phyloP scores from a whole-genome alignment of 352 stramenopile genomes.

The Pythium sukuiense region DNA sequence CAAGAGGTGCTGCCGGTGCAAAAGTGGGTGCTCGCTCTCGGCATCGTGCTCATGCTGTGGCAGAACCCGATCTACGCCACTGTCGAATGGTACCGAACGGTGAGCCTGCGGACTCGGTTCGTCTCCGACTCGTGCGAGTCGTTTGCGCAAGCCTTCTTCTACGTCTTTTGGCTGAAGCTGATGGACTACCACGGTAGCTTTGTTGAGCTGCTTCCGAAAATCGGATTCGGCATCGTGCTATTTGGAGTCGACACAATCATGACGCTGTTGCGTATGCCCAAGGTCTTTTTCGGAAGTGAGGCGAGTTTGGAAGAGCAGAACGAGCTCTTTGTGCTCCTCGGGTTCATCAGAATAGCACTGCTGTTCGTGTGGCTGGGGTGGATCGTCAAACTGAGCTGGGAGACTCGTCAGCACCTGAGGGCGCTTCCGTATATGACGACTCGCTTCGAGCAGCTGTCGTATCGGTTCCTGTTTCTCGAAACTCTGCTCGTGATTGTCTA shows the following conservation, averaged over 20 bases:
- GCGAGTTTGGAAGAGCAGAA: constrained; percentile 29
- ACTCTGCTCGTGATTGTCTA: constrained; percentile 77
- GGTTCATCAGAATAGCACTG: constrained; percentile 57
- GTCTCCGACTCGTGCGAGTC: constrained; percentile 67
- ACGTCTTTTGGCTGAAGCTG: constrained; percentile 80
- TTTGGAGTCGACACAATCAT: constrained; percentile 59
- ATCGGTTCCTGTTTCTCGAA: constrained; percentile 80
- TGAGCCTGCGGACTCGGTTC: constrained; percentile 64
- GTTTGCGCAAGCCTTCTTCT: constrained; percentile 73
- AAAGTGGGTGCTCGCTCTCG: constrained; percentile 68
- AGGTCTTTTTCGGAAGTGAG: constrained; percentile 37
- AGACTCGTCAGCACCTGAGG: constrained; percentile 61
- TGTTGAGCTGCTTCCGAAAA: constrained; percentile 29
- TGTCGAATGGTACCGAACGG: constrained; percentile 52
- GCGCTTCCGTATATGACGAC: constrained; percentile 82
- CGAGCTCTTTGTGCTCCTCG: constrained; percentile 66
- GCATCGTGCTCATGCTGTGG: constrained; percentile 75
- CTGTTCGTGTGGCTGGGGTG: constrained; percentile 73
- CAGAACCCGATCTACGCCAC: constrained; percentile 79
- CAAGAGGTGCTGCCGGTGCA: constrained; percentile 58
- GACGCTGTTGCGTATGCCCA: constrained; percentile 66
- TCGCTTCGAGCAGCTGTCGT: constrained; percentile 86
- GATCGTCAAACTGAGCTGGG: constrained; percentile 58
- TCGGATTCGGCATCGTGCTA: constrained; percentile 43
- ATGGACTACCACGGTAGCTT: constrained; percentile 58